These are phyloP conservation scores for Auriscalpium orientale DNA, from an alignment of 768 basidiomycete species.

Conservation along the genomic window DNA sequence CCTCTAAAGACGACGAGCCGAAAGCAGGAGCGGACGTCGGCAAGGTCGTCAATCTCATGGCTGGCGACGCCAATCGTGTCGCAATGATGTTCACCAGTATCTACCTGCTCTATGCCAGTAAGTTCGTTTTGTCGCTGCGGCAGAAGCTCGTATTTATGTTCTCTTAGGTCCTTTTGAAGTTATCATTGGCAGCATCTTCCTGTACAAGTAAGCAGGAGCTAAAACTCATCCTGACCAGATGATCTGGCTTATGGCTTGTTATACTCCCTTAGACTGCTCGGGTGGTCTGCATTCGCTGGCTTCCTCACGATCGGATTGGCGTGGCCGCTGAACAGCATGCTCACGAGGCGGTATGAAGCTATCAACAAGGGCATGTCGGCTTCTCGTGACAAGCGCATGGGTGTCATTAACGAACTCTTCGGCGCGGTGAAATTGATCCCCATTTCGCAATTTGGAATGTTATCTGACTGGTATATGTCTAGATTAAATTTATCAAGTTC, in stretches of 20 bases:
- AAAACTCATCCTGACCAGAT: too few species aligned
- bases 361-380: conserved; percentile 53
- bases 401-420: conserved; percentile 70
- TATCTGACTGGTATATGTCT: not conserved
- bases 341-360: conserved; percentile 50
- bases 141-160: not conserved
- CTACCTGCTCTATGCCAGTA: conserved; percentile 66
- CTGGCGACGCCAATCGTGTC: conserved; percentile 61
- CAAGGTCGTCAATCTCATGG: conserved; percentile 88
- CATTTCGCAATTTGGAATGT: too few species aligned
- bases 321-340: conserved; percentile 64
- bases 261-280: conserved; percentile 42
- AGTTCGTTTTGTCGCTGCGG: conserved; percentile 10
- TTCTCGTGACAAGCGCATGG: conserved; percentile 72
- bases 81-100: conserved; percentile 44
- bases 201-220: conserved; percentile 53
- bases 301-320: conserved; percentile 56
- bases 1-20: conserved; percentile 32
- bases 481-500: conserved; percentile 77
- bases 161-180: conserved; percentile 63
- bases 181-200: conserved; percentile 59
- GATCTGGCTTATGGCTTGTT: too few species aligned
- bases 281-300: conserved; percentile 67
- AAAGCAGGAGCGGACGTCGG: conserved; percentile 80
- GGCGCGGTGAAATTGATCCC: conserved; percentile 35